Conservation (phyloP, 2,329 filamentous ascomycete species). For the Ampelomyces quisqualis region DNA sequence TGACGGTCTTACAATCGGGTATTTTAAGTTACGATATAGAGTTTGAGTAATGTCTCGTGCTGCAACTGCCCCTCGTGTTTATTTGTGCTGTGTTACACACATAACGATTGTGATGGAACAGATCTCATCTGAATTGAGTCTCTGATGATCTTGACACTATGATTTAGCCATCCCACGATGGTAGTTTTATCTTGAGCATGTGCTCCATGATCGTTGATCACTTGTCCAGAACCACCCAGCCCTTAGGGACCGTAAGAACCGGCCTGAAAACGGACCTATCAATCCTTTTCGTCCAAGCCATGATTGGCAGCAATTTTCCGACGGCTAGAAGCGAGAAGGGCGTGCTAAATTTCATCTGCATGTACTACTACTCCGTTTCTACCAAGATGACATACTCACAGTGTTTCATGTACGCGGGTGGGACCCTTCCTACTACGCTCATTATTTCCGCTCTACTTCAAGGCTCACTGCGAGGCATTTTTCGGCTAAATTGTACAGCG, state of each 20-base stretch:
- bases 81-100: too few species aligned
- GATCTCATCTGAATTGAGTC: too few species aligned
- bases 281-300: constrained; percentile 4
- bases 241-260: too few species aligned
- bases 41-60: background rate
- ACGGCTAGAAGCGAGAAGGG: constrained; percentile 3
- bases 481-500: constrained; percentile 2
- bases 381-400: background rate
- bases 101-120: too few species aligned
- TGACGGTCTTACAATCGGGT: constrained; percentile 11
- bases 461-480: constrained; percentile 13
- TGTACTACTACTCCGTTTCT: background rate
- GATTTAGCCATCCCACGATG: too few species aligned
- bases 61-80: background rate
- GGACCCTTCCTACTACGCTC: background rate
- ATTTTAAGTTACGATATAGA: background rate
- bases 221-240: too few species aligned
- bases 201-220: too few species aligned
- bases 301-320: constrained; percentile 5
- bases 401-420: background rate
- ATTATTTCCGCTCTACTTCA: constrained; percentile 6
- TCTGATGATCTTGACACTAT: too few species aligned
- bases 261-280: too few species aligned
- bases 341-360: background rate
- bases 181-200: too few species aligned